Base-by-base conservation (phyloP, 1,139 yeast genomes). In the Sugiyamaella neomexicana region DNA sequence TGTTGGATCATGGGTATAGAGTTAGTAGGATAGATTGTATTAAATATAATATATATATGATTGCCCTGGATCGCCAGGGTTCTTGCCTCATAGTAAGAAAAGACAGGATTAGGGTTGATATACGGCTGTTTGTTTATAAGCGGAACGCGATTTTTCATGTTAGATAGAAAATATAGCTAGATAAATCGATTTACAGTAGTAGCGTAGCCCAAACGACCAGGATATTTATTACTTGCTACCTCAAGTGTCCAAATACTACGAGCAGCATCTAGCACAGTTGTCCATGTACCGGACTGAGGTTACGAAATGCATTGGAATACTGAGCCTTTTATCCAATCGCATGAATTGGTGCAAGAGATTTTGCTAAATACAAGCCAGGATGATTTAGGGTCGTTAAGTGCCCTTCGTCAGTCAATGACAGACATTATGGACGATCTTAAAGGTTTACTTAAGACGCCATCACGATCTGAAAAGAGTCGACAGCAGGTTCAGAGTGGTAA, bases 381-480 rank as follows among this genome's bases (percentile, higher is more conserved):
- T 29, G 64, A 61, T 13, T 49, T 53, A n/a, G 54, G 60, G 10
- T 53, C 51, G 5, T 5, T 44, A 12, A 37, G 36, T 25, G 31
- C 43, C 7, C 44, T 68, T 8, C 62, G 59, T 25, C 56, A 58
- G 25, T 52, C 62, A 16, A 55, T 70, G 17, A 55, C 58, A 3
- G 62, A 58, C 12, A 58, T 71, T 20, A 38, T 55, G 25, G 71
- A 68, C 10, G 95, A 87, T 68, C 72, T 88, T 50, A 58, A 64
- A 29, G 68, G 69, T 52, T 68, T 86, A 47, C 69, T 83, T 47
- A 66, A 73, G 1, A 74, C 79, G 5, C 85, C 90, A 0, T 62
- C 71, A 5, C 81, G 81, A 65, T 80, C 77, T 58, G 82, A 80
- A 38, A 49, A 74, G 3, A 80, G 89, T 55, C 74, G 93, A 63